Evolutionary conservation across 495 filamentous ascomycete genomes (phyloP).

Genomic region (Daldinia concentrica): DNA sequence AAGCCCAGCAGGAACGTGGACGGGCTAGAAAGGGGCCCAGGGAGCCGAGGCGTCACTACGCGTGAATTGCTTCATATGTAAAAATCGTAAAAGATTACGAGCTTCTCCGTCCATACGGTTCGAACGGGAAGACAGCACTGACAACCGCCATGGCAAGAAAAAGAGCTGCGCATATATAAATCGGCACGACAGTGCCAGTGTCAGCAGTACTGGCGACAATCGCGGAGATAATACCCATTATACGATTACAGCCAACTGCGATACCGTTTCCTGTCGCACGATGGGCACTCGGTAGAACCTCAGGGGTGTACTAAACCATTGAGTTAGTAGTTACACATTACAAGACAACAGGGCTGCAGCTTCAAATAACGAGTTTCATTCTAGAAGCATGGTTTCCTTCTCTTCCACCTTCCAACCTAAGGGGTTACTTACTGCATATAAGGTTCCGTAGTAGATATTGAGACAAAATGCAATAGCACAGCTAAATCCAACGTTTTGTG

Average conservation of each 20-base stretch:
- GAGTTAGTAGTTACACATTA: slow-evolving; percentile 3
- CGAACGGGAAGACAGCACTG: slow-evolving; percentile 71
- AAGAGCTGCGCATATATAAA: slow-evolving; percentile 74
- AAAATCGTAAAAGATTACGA: slow-evolving; percentile 51
- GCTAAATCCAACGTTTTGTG: slow-evolving; percentile 71
- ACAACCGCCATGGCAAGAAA: slow-evolving; percentile 71
- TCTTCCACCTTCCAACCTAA: slow-evolving; percentile 16
- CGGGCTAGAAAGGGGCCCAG: neutral
- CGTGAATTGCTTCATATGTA: neutral
- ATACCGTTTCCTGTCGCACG: slow-evolving; percentile 76
- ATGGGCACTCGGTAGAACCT: slow-evolving; percentile 72
- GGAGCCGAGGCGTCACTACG: neutral
- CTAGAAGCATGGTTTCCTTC: neutral
- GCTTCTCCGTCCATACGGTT: slow-evolving; percentile 74
- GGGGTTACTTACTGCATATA: slow-evolving; percentile 62
- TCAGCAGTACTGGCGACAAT: slow-evolving; percentile 69
- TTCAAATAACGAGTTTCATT: neutral
- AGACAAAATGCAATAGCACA: slow-evolving; percentile 73
- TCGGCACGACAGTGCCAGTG: slow-evolving; percentile 68
- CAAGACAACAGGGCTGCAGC: neutral
- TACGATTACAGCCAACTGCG: slow-evolving; percentile 71
- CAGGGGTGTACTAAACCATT: slow-evolving; percentile 55
- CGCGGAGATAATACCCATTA: slow-evolving; percentile 77
- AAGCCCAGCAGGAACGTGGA: neutral
- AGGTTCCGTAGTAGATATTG: slow-evolving; percentile 76